Percentiles rank a stretch among this genome's conserved stretches.
phyloP scores from a whole-genome alignment of 2,329 filamentous ascomycete genomes.

The Colletotrichum truncatum region DNA sequence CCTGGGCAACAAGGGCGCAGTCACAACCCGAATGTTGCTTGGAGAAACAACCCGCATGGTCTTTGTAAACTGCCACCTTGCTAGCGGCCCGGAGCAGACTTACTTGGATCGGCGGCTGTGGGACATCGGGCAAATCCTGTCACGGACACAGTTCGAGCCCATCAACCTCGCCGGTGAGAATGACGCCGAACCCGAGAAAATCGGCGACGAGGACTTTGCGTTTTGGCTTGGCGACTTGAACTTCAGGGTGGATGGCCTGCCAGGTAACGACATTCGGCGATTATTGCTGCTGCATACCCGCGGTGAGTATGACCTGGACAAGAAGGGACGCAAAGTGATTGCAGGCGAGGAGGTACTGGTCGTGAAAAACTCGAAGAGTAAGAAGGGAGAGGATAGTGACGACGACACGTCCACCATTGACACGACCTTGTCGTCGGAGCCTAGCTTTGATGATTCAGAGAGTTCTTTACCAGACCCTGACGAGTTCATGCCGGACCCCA shows the following conservation, averaged over 20 bases:
- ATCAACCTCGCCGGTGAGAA: constrained; percentile 72
- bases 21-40: constrained; percentile 81
- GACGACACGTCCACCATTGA: constrained; percentile 51
- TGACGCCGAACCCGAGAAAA: constrained; percentile 71
- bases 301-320: constrained; percentile 75
- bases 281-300: constrained; percentile 84
- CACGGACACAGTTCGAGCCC: constrained; percentile 81
- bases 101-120: constrained; percentile 87
- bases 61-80: constrained; percentile 91
- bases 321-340: constrained; percentile 47
- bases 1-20: constrained; percentile 95
- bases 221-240: constrained; percentile 99
- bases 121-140: constrained; percentile 84
- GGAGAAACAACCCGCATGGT: constrained; percentile 90
- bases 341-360: constrained; percentile 50
- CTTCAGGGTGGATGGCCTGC: constrained; percentile 87
- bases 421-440: constrained; percentile 35
- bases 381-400: constrained; percentile 50
- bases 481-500: constrained; percentile 72
- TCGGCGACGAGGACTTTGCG: constrained; percentile 91
- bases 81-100: constrained; percentile 82
- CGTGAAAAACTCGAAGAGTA: constrained; percentile 36
- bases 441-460: constrained; percentile 49
- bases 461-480: constrained; percentile 67
- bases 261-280: constrained; percentile 88